Percentiles rank a stretch among this genome's conserved stretches.
Evolutionary conservation across 2,329 filamentous ascomycete genomes (phyloP).

Genomic region (Eutypella sp.): DNA sequence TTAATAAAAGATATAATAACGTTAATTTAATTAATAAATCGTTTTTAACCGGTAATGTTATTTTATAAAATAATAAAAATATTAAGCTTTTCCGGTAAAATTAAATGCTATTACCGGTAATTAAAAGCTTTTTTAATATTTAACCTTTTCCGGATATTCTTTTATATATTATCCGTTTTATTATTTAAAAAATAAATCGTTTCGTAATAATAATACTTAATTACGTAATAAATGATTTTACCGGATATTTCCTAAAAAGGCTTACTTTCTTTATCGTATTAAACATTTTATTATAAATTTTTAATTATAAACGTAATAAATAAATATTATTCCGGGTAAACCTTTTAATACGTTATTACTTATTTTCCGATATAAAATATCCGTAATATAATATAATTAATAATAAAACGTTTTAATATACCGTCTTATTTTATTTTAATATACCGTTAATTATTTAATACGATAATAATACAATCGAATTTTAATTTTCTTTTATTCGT

Average conservation of each 20-base stretch:
- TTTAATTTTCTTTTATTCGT: slow-evolving; percentile 36
- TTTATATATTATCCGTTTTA: not conserved
- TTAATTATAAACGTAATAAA: slow-evolving; percentile 31
- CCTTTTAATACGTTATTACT: slow-evolving; percentile 36
- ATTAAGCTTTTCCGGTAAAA: not conserved
- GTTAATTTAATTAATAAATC: not conserved
- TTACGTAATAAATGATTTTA: not conserved
- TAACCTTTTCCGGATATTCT: not conserved
- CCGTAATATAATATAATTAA: slow-evolving; percentile 31
- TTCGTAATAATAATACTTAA: not conserved
- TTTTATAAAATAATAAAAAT: not conserved
- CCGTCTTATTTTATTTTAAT: slow-evolving; percentile 35
- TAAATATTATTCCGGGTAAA: slow-evolving; percentile 27
- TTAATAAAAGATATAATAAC: not conserved
- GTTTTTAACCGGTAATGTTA: not conserved
- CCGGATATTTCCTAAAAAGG: not conserved
- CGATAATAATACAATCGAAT: slow-evolving; percentile 38
- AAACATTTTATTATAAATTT: slow-evolving; percentile 32
- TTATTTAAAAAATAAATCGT: not conserved
- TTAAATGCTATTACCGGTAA: not conserved
- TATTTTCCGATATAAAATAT: slow-evolving; percentile 29
- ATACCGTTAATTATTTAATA: slow-evolving; percentile 23
- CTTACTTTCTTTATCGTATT: slow-evolving; percentile 30
- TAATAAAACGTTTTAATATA: slow-evolving; percentile 32
- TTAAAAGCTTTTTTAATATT: not conserved